phyloP scores from a whole-genome alignment of 2,329 filamentous ascomycete species.

The Cladosporium sp. region DNA sequence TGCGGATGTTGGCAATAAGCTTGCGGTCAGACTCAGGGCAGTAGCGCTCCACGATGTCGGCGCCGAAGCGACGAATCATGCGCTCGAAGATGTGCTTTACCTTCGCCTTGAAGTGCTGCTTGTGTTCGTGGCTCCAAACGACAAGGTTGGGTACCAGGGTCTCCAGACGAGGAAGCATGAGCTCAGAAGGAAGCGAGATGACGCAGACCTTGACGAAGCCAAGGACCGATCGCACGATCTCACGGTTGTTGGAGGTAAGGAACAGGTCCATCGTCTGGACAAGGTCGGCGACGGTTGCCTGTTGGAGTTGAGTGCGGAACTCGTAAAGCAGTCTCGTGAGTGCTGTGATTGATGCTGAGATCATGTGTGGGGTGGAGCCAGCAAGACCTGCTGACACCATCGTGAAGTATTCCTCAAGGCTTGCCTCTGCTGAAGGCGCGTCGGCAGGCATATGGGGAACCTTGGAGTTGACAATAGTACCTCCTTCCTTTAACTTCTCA shows the following conservation, averaged over 20 bases:
- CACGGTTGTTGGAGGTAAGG: conserved; percentile 90
- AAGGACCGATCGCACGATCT: conserved; percentile 90
- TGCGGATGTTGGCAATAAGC: conserved; percentile 88
- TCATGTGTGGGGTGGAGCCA: conserved; percentile 91
- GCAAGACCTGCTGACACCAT: conserved; percentile 97
- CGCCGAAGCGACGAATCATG: conserved; percentile 86
- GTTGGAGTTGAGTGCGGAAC: conserved; percentile 67
- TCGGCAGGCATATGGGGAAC: conserved; percentile 79
- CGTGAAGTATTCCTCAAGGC: conserved; percentile 91
- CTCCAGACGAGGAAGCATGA: conserved; percentile 72
- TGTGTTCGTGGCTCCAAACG: conserved; percentile 97
- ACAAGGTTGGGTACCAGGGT: conserved; percentile 84
- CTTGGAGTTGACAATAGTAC: conserved; percentile 76
- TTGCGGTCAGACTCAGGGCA: conserved; percentile 86
- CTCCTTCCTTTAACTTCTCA: conserved; percentile 70
- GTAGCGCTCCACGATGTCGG: conserved; percentile 70
- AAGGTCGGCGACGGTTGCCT: conserved; percentile 70
- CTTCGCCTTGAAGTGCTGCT: conserved; percentile 92
- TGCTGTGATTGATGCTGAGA: conserved; percentile 92
- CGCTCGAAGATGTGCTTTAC: conserved; percentile 97
- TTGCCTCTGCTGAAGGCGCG: conserved; percentile 71
- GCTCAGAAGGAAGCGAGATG: conserved; percentile 72
- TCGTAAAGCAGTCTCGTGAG: conserved; percentile 90
- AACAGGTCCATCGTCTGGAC: conserved; percentile 96
- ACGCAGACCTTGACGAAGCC: conserved; percentile 97